phyloP scores from a whole-genome alignment of 2,329 filamentous ascomycete genomes.

The Phialemoniopsis sp. region DNA sequence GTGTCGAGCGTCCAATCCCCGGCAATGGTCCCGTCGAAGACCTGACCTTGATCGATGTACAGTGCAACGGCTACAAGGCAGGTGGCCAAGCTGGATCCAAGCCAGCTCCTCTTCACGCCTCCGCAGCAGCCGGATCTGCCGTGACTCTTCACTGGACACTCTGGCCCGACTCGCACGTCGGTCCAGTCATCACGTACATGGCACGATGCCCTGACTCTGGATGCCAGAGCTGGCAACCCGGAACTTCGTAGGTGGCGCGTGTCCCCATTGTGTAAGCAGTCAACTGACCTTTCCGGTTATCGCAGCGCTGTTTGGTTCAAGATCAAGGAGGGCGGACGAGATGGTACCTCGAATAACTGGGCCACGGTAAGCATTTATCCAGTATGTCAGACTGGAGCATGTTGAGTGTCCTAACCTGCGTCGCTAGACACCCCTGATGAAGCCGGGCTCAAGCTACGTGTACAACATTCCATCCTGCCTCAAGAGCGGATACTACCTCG shows the following conservation, averaged over 20 bases:
- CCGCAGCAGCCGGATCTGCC: slow-evolving; percentile 46
- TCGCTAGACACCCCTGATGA: slow-evolving; percentile 40
- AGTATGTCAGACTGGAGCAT: too few species aligned
- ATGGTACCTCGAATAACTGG: slow-evolving; percentile 46
- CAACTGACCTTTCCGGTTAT: background rate
- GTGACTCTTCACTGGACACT: slow-evolving; percentile 53
- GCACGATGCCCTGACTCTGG: slow-evolving; percentile 49
- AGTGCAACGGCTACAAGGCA: slow-evolving; percentile 49
- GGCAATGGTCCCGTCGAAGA: slow-evolving; percentile 56
- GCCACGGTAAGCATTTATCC: slow-evolving; percentile 25
- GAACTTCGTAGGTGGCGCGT: slow-evolving; percentile 27
- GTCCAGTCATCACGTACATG: slow-evolving; percentile 57
- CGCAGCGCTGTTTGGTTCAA: slow-evolving; percentile 50
- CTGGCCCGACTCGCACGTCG: slow-evolving; percentile 45
- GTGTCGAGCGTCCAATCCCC: slow-evolving; percentile 53
- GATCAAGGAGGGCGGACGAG: slow-evolving; percentile 43
- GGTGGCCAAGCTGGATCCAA: slow-evolving; percentile 41
- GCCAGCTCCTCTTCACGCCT: slow-evolving; percentile 49
- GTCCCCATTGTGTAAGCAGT: too few species aligned
- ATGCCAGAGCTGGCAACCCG: slow-evolving; percentile 45
- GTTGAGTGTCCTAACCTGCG: too few species aligned
- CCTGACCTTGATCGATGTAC: slow-evolving; percentile 45
- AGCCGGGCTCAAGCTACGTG: slow-evolving; percentile 32
- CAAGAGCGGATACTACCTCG: slow-evolving; percentile 49
- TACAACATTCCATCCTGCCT: slow-evolving; percentile 54